Evolutionary conservation across 208 protist species (phyloP), one percentile per base, ranked within the genome.

Genomic region (Trypanosoma lewisi): DNA sequence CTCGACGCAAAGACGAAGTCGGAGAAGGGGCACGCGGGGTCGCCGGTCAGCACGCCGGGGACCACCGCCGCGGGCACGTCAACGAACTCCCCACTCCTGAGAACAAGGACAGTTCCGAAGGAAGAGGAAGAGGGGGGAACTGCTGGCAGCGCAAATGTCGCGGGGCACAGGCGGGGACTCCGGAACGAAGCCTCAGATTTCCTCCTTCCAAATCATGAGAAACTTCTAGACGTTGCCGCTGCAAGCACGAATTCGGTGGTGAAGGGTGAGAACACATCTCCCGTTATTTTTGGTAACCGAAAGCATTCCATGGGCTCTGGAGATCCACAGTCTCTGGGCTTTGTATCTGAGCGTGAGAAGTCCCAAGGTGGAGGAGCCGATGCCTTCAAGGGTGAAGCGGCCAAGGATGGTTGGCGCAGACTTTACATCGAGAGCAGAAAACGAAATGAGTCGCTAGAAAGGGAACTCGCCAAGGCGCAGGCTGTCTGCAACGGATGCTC

Each of bases 391-490:
- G 27, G 28, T 14, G 23, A 21, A 12, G 19, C 52, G 0, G 62
- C 51, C 14, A 28, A 30, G 42, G 45, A 21, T n/a, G 57, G 67
- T 11, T 75, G 73, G 67, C 67, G 63, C 8, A 55, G 44, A 36
- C 56, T 70, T 33, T 79, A 60, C 25, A 49, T 72, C 48, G 73
- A 79, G 23, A 63, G 50, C 33, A 34, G 60, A 12, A 41, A 54
- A 19, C 61, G 60, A 49, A 67, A 66, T 47, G 52, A 56, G 34
- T 36, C 48, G 2, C 39, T 87, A 17, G 70, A 75, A 39, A 50
- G 45, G 0, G 71, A 79, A 42, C 17, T 77, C 1, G 33, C n/a
- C 0, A 51, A 63, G 23, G 42, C 70, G 39, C 63, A 49, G 14
- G 51, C n/a, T 4, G 37, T 3, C 14, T 14, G 8, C n/a, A 30